These are phyloP conservation scores for Endogone sp. DNA, from an alignment of 192 early-diverging fungal species.

Conservation along the genomic window DNA sequence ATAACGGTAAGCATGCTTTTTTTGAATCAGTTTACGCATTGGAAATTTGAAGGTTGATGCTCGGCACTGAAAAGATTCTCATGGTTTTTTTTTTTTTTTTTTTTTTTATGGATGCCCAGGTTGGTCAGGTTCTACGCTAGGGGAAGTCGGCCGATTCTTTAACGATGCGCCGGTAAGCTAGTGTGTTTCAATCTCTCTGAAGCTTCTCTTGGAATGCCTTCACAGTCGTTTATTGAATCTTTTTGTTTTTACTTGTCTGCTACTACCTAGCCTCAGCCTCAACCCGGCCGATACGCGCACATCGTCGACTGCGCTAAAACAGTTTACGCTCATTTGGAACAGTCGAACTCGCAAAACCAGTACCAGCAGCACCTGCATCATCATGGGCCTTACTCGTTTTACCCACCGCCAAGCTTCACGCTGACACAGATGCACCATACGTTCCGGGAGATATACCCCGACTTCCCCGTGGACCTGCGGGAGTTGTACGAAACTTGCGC, in stretches of 20 bases:
- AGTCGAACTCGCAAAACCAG: slow-evolving; percentile 9
- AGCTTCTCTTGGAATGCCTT: background rate
- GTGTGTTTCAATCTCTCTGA: background rate
- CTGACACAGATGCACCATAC: slow-evolving; percentile 5
- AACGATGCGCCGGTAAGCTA: slow-evolving; percentile 23
- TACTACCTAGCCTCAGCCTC: background rate
- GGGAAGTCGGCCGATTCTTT: slow-evolving; percentile 15
- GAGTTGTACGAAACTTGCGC: slow-evolving; percentile 23
- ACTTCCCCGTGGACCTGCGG: slow-evolving; percentile 16
- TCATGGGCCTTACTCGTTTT: background rate
- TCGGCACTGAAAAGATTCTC: too few relatives aligned
- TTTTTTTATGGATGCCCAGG: too few relatives aligned
- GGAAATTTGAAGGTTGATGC: too few relatives aligned
- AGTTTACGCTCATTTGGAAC: slow-evolving; percentile 29
- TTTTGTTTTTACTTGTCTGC: background rate
- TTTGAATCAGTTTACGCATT: too few relatives aligned
- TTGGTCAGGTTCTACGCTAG: too few relatives aligned
- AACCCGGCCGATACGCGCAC: slow-evolving; percentile 16
- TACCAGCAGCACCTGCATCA: slow-evolving; percentile 3
- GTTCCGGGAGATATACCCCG: slow-evolving; percentile 24
- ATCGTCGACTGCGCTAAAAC: slow-evolving; percentile 26
- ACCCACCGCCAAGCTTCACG: background rate
- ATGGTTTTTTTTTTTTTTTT: too few relatives aligned
- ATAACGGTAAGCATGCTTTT: too few relatives aligned
- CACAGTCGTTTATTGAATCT: background rate